Conservation (phyloP, 495 filamentous ascomycete genomes). For the Bombardia bombarda region DNA sequence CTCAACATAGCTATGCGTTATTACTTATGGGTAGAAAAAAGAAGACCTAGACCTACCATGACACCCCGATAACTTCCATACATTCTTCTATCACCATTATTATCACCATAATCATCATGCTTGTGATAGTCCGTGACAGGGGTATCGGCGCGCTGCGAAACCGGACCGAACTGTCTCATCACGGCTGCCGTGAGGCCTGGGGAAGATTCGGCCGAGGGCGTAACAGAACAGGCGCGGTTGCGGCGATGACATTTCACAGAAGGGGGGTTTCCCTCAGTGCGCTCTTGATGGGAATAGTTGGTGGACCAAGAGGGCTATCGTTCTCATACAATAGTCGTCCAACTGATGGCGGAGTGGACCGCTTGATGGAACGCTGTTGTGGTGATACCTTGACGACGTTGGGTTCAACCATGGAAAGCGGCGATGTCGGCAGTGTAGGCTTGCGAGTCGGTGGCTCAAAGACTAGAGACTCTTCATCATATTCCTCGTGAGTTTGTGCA, state of each 20-base stretch:
- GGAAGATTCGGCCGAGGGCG: constrained; percentile 20
- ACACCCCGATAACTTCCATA: not conserved
- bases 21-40: no score
- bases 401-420: constrained; percentile 14
- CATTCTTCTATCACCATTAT: constrained; percentile 13
- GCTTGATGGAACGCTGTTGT: constrained; percentile 8
- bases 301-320: constrained; percentile 7
- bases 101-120: constrained; percentile 9
- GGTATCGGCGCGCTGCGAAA: not conserved
- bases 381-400: constrained; percentile 16
- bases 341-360: constrained; percentile 9
- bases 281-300: constrained; percentile 21
- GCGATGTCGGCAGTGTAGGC: constrained; percentile 13
- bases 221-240: constrained; percentile 8
- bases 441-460: constrained; percentile 11
- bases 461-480: constrained; percentile 15
- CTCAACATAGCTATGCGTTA: no score
- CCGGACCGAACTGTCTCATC: constrained; percentile 25
- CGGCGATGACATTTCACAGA: no score
- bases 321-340: constrained; percentile 8
- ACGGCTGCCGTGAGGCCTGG: constrained; percentile 28
- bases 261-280: constrained; percentile 12
- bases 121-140: not conserved
- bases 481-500: constrained; percentile 50
- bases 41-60: no score